Percentiles rank a stretch among this genome's conserved stretches.
phyloP scores from a whole-genome alignment of 2,329 filamentous ascomycete genomes.

The Verticillium zaregamsianum region DNA sequence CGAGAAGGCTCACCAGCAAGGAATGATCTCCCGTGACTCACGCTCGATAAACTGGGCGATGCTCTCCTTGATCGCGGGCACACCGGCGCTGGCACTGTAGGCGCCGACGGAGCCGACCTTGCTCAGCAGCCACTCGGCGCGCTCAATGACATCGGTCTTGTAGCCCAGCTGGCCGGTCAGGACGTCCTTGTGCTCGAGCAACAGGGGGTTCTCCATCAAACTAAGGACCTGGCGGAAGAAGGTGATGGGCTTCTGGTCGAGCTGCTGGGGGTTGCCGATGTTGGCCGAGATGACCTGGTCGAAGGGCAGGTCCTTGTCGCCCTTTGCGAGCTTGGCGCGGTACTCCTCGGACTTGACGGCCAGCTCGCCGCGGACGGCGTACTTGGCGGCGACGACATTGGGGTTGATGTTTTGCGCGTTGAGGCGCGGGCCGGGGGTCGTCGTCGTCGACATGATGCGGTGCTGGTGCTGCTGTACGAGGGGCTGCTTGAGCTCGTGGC shows the following conservation, averaged over 20 bases:
- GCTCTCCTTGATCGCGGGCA: constrained; percentile 79
- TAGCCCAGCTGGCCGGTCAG: constrained; percentile 75
- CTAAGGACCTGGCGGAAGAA: constrained; percentile 98
- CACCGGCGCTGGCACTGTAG: constrained; percentile 92
- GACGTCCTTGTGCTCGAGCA: constrained; percentile 81
- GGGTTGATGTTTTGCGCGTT: constrained; percentile 89
- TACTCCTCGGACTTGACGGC: constrained; percentile 92
- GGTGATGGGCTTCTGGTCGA: constrained; percentile 98
- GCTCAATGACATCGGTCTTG: constrained; percentile 81
- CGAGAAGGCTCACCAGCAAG: not conserved
- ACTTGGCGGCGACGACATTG: constrained; percentile 80
- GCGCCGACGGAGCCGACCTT: constrained; percentile 89
- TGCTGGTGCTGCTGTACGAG: constrained; percentile 4
- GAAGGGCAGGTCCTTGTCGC: constrained; percentile 68
- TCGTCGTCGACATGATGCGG: constrained; percentile 31
- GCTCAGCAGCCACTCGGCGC: constrained; percentile 75
- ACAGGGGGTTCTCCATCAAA: constrained; percentile 80
- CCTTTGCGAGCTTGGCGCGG: constrained; percentile 65
- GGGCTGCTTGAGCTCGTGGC: not conserved
- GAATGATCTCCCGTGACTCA: constrained; percentile 33
- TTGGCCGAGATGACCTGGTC: constrained; percentile 91
- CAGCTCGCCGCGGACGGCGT: constrained; percentile 94
- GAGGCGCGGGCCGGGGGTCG: constrained; percentile 42
- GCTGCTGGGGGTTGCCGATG: constrained; percentile 97
- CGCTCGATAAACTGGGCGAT: constrained; percentile 90